Evolutionary conservation across 768 basidiomycete genomes (phyloP).

Genomic region (Tubosaeta sp.): DNA sequence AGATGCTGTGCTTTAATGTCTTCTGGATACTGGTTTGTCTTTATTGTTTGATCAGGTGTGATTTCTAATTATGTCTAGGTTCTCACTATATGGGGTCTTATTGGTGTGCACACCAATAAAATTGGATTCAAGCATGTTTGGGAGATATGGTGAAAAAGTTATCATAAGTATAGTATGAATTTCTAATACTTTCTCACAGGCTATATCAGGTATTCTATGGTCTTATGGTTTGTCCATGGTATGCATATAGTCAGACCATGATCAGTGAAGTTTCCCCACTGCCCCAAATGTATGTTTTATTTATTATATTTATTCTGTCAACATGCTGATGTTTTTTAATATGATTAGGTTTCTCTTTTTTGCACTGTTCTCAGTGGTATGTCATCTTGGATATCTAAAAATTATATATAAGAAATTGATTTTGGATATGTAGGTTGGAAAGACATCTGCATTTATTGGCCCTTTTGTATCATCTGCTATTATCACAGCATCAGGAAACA

Average conservation of each 20-base stretch:
- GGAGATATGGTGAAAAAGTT: slow-evolving; percentile 59
- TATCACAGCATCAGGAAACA: slow-evolving; percentile 61
- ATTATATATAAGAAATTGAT: background rate
- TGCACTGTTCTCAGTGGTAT: slow-evolving; percentile 66
- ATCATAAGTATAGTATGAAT: background rate
- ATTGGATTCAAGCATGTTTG: slow-evolving; percentile 83
- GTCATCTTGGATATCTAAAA: slow-evolving; percentile 5
- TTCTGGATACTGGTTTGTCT: slow-evolving; percentile 62
- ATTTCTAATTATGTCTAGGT: slow-evolving; percentile 34
- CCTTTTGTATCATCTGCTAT: slow-evolving; percentile 73
- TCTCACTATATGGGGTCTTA: slow-evolving; percentile 69
- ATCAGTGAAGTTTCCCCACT: slow-evolving; percentile 73
- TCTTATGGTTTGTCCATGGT: slow-evolving; percentile 75
- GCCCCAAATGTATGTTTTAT: slow-evolving; percentile 57
- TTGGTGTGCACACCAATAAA: slow-evolving; percentile 67
- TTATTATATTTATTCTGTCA: background rate
- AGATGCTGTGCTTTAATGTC: slow-evolving; percentile 72
- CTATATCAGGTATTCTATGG: slow-evolving; percentile 68
- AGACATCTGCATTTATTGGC: slow-evolving; percentile 74
- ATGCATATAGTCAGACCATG: slow-evolving; percentile 80
- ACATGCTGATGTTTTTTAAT: background rate
- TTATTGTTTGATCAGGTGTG: background rate
- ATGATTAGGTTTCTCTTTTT: slow-evolving; percentile 61
- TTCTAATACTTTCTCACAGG: slow-evolving; percentile 34
- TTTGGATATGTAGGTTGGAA: slow-evolving; percentile 47